Base-by-base conservation (phyloP, 495 filamentous ascomycete species). In the Articulospora tetracladia region DNA sequence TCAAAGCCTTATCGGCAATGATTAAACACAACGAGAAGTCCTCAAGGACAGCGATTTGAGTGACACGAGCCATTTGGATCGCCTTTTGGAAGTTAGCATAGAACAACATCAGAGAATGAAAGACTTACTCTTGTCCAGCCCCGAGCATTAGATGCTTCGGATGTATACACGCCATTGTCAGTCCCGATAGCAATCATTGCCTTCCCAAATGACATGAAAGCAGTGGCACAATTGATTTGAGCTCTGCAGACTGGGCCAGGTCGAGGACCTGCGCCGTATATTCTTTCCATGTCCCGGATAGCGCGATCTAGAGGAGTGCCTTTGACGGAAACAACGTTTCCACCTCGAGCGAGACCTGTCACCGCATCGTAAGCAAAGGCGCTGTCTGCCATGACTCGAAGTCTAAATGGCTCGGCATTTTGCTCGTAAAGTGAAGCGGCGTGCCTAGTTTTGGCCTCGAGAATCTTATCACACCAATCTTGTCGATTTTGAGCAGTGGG, bases 151-250 rank as follows among this genome's bases (percentile, higher is more conserved):
- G 86, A 84, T 22, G 87, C 82, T 65, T 93, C 89, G 7, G 92
- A 88, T 39, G 94, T 86, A 69, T 86, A 98, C 2, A 99, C 91
- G 22, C 95, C 94, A 70, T 87, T 90, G 69, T 99, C 94, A 0
- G 95, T 97, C 48, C 94, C 94, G 64, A 99, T 88, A 19, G 94
- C 95, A 53, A 96, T 86, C 88, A 97, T 92, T 36, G 88, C 83
- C 64, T 86, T 91, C 2, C 91, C 92, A 63, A 84, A 84, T 4
- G 86, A 86, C 17, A 84, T 86, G 72, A 98, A 99, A 3, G 88
- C 83, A 13, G 93, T 96, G 19, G 94, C 91, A 73, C 94, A 99
- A 69, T 98, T 92, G 58, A 99, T 92, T 17, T 77, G 77, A 12
- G 92, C 89, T 67, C 86, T 81, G 69, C 92, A 97, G 1, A 97